Evolutionary conservation across 768 basidiomycete species (phyloP).

Genomic region (Clathrus columnatus): DNA sequence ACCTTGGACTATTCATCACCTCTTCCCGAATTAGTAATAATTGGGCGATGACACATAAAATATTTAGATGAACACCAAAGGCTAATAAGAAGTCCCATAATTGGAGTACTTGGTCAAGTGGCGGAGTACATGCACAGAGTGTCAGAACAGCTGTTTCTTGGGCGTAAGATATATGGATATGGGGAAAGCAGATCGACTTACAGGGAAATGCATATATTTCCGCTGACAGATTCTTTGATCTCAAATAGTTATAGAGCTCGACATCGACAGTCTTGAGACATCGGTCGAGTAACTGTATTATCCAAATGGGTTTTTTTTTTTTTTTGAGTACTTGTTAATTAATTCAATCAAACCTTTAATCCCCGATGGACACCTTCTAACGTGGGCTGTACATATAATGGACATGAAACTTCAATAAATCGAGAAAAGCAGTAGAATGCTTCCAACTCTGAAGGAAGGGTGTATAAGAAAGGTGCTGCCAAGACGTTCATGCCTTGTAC

Average conservation of each 20-base stretch:
- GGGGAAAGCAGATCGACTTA: slow-evolving; percentile 32
- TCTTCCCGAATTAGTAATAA: slow-evolving; percentile 83
- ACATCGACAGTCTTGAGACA: slow-evolving; percentile 90
- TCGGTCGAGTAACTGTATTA: slow-evolving; percentile 72
- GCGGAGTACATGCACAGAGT: slow-evolving; percentile 93
- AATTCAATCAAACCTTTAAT: slow-evolving; percentile 55
- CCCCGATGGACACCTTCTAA: slow-evolving; percentile 93
- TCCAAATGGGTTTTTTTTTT: no score
- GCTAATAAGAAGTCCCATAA: slow-evolving; percentile 97
- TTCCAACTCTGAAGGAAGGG: slow-evolving; percentile 96
- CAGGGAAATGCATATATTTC: slow-evolving; percentile 98
- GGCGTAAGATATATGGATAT: slow-evolving; percentile 5
- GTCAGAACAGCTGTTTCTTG: slow-evolving; percentile 70
- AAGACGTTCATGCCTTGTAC: slow-evolving; percentile 99
- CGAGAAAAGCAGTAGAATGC: slow-evolving; percentile 95
- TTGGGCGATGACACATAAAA: slow-evolving; percentile 95
- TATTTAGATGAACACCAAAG: slow-evolving; percentile 93
- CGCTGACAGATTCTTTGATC: slow-evolving; percentile 86
- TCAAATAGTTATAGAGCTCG: slow-evolving; percentile 70
- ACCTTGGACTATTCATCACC: slow-evolving; percentile 85
- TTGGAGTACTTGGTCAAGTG: slow-evolving; percentile 86
- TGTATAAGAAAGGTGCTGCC: slow-evolving; percentile 94
- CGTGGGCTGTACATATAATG: slow-evolving; percentile 94
- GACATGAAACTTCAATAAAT: slow-evolving; percentile 93
- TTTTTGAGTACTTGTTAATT: no score